Evolutionary conservation across 352 stramenopile genomes (phyloP), one percentile per base, ranked within the genome.

Genomic region (Phytophthora ramorum): DNA sequence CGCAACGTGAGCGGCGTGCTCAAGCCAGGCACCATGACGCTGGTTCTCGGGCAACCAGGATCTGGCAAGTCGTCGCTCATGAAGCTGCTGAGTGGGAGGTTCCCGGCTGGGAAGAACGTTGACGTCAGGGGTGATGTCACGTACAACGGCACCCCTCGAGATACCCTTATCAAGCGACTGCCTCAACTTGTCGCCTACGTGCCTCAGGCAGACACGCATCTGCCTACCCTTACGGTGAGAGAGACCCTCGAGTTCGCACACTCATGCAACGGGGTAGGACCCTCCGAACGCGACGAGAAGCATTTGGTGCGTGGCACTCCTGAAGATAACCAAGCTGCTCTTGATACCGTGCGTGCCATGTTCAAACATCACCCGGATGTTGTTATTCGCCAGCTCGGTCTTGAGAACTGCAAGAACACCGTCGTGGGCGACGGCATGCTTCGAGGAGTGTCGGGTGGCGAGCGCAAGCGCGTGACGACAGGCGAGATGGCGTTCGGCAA

Each of bases 391-490:
- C 57, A 67, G 22, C 44, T 71, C 17, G 63, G 63, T 17, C 63
- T 67, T 34, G 57, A 67, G 4, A 63, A 63, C 13, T 71, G 63
- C 17, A 43, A 58, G 22, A 26, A 86, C 43, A 73, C 87, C 35
- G 80, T 94, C 43, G 83, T 89, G 48, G 95, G 98, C 61, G 86
- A 97, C 24, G 74, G 60, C 38, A 83, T 79, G 63, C 26, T 70
- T 13, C 55, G 63, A 40, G 55, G 63, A 16, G 64, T 96, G 8
- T 90, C 72, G 6, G 91, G 91, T 37, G 91, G 91, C 26, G 91
- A 97, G 67, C 87, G 55, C 2, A 66, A 66, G 38, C 63, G 55
- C 14, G 55, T 70, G 14, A 71, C 56, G 4, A 71, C 48, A 6
- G 63, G 56, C 2, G 63, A 66, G 22, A 71, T 71, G 63, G 47